phyloP scores from a whole-genome alignment of 306 rosid species.

The Quercus engelmannii region DNA sequence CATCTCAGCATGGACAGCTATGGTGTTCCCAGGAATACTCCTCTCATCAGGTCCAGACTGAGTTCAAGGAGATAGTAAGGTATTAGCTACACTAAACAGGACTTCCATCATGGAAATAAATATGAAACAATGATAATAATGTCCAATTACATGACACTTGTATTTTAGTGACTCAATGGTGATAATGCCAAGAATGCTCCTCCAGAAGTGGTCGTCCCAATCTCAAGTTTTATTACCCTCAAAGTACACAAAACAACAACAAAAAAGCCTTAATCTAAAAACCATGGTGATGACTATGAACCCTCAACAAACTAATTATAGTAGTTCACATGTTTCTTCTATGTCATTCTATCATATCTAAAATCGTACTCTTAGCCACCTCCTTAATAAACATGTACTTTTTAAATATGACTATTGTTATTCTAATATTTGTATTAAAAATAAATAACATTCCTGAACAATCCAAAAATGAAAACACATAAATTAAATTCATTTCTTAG shows the following conservation, averaged over 20 bases:
- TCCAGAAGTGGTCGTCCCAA: neutral
- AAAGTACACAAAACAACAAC: neutral
- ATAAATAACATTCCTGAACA: neutral
- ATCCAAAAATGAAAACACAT: neutral
- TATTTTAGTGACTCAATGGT: neutral
- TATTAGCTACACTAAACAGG: slow-evolving; percentile 3
- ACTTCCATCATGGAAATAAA: neutral
- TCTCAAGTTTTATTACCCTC: neutral
- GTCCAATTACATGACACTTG: neutral
- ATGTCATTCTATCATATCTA: too few species aligned
- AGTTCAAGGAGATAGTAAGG: slow-evolving; percentile 11
- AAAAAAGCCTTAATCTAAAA: too few species aligned
- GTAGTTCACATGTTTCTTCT: too few species aligned
- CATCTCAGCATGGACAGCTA: slow-evolving; percentile 94
- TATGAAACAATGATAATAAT: neutral
- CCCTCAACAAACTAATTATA: too few species aligned
- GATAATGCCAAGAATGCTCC: neutral
- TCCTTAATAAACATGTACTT: too few species aligned
- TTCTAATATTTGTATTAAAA: neutral
- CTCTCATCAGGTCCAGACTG: slow-evolving; percentile 98
- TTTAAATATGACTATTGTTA: too few species aligned
- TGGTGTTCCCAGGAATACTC: slow-evolving; percentile 90
- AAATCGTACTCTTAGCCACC: too few species aligned
- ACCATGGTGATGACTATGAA: too few species aligned
- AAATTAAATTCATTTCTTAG: neutral